phyloP scores from a whole-genome alignment of 257 asterid genomes.

The Solanum etuberosum region DNA sequence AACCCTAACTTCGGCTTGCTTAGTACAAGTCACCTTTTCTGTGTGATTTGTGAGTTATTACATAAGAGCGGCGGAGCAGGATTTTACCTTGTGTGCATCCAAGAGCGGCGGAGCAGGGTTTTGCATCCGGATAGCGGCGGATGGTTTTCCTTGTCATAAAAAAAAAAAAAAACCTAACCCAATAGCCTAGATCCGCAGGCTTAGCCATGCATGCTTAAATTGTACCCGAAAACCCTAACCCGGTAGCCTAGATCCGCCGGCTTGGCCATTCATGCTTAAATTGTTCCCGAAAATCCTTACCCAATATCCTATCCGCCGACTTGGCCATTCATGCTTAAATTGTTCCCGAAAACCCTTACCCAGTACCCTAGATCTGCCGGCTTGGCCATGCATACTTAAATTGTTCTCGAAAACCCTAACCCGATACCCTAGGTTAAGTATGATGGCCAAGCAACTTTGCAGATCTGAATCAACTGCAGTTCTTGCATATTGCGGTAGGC shows the following conservation, averaged over 20 bases:
- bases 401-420: neutral
- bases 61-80: no score
- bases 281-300: neutral
- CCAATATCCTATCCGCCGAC: neutral
- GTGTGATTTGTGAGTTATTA: neutral
- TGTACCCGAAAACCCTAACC: neutral
- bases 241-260: neutral
- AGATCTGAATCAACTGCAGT: neutral
- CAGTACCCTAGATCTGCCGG: neutral
- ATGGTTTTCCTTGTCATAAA: no score
- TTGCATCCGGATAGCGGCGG: no score
- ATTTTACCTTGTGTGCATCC: no score
- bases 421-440: neutral
- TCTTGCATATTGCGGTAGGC: neutral
- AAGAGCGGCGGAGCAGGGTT: no score
- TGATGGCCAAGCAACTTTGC: neutral
- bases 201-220: neutral
- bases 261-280: neutral
- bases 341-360: neutral
- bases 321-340: neutral
- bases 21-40: no score
- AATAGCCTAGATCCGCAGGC: neutral
- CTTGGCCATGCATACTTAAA: neutral
- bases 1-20: neutral
- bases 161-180: no score